Base-by-base conservation (phyloP, 2,329 filamentous ascomycete genomes). In the Nemania serpens region DNA sequence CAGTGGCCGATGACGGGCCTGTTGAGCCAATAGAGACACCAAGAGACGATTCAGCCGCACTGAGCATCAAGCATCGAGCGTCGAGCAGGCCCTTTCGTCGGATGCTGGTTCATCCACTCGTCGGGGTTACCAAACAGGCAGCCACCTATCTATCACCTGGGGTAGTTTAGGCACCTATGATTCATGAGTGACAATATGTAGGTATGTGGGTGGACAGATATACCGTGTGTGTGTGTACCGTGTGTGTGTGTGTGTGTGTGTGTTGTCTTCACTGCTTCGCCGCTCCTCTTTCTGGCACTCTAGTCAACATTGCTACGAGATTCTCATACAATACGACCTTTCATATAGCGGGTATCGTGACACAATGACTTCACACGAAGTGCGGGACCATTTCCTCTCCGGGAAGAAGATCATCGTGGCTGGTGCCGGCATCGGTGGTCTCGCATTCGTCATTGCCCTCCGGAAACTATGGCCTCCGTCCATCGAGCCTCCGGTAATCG, bases 391-490 rank as follows among this genome's bases (percentile, higher is more conserved):
- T 46, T 64, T 62, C 25, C 55, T 59, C 29, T 68, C 73, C 5
- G 73, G 74, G 13, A 80, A 79, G 66, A 76, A 71, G 37, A 78
- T 81, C 54, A 70, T 80, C 20, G 69, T 82, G 9, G 73, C 76
- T 3, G 80, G 80, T 5, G 78, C 71, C 18, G 80, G 80, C 29
- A 72, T 81, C 20, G 75, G 78, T 10, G 78, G 80, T 4, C 73
- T 77, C 11, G 69, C 77, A 6, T 81, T 82, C 56, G 75, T 73
- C 25, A 67, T 75, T 50, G 73, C 76, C 13, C 68, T 82, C 9
- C 72, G 70, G 36, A 76, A 75, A 51, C 71, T 75, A 3, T 81
- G 78, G 76, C 61, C 72, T n/a, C 60, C 70, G 2, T 53, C 57
- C 0, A 50, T 69, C 36, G 61, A 66, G 20, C 70, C 72, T 0